Evolutionary conservation across 2,329 filamentous ascomycete species (phyloP).

Genomic region (Cadophora luteo-olivacea): DNA sequence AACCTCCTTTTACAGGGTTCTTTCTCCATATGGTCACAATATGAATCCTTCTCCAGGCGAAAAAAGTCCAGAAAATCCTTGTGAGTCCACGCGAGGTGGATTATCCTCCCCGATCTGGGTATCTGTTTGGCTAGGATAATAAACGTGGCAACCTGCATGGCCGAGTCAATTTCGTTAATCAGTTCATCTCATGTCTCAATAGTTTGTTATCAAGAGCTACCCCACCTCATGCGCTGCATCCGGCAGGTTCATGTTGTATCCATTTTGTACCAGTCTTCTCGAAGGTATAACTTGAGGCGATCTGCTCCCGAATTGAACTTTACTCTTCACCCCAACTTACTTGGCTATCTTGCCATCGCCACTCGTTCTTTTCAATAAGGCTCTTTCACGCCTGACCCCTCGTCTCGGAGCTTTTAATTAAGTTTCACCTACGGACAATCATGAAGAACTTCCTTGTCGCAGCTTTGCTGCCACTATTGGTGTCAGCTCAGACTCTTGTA

Average conservation of each 20-base stretch:
- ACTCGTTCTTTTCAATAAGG: neutral
- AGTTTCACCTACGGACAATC: neutral
- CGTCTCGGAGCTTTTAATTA: neutral
- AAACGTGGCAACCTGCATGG: slow-evolving; percentile 3
- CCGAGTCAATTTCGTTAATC: neutral
- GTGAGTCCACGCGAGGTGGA: neutral
- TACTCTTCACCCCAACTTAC: neutral
- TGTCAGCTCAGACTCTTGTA: slow-evolving; percentile 7
- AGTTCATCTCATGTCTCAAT: slow-evolving; percentile 1
- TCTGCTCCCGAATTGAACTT: neutral
- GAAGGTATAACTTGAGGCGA: neutral
- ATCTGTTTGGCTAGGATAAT: neutral
- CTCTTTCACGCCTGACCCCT: neutral
- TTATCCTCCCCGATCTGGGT: neutral
- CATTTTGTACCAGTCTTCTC: neutral
- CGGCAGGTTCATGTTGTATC: neutral
- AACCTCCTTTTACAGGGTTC: neutral
- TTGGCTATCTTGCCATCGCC: neutral
- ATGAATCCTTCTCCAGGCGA: neutral
- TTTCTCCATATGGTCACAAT: neutral
- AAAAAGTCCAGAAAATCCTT: neutral
- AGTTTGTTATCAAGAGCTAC: neutral
- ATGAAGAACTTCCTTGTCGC: slow-evolving; percentile 7
- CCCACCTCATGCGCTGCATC: neutral
- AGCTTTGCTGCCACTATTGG: slow-evolving; percentile 8